A percentile compares a stretch with the other conserved stretches of the same genome.
Conservation (phyloP, 148 eudicot genomes). For the Persicaria maculosa region DNA sequence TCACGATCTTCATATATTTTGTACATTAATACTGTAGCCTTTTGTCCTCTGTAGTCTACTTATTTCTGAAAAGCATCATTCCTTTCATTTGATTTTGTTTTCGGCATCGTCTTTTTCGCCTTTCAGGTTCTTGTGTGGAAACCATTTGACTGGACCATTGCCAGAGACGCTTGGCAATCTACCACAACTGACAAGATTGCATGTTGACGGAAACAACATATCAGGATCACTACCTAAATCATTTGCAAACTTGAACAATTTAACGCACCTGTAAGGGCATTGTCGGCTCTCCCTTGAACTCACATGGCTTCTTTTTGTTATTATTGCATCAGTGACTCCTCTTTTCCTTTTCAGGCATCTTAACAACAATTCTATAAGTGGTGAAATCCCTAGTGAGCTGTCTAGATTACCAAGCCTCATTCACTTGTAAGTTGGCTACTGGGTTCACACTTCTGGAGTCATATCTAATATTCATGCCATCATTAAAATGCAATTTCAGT, state of each 20-base stretch:
- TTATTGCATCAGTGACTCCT: neutral
- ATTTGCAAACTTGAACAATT: conserved; percentile 48
- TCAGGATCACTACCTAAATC: conserved; percentile 72
- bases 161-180: conserved; percentile 77
- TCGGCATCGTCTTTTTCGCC: neutral
- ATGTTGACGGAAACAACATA: conserved; percentile 63
- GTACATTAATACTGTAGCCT: neutral
- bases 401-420: conserved; percentile 41
- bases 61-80: neutral
- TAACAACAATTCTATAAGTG: conserved; percentile 80
- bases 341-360: conserved; percentile 34
- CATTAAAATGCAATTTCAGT: neutral
- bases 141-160: conserved; percentile 59
- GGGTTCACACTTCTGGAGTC: neutral
- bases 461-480: too few species aligned
- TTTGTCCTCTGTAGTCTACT: neutral
- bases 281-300: neutral
- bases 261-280: conserved; percentile 63
- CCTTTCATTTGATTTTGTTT: neutral
- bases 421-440: conserved; percentile 62
- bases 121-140: conserved; percentile 84
- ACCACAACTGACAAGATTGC: conserved; percentile 51
- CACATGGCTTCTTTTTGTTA: neutral
- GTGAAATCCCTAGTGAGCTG: conserved; percentile 69
- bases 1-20: neutral